Evolutionary conservation across 2,329 filamentous ascomycete genomes (phyloP), one percentile per base, ranked within the genome.

Genomic region (Verticillium longisporum): DNA sequence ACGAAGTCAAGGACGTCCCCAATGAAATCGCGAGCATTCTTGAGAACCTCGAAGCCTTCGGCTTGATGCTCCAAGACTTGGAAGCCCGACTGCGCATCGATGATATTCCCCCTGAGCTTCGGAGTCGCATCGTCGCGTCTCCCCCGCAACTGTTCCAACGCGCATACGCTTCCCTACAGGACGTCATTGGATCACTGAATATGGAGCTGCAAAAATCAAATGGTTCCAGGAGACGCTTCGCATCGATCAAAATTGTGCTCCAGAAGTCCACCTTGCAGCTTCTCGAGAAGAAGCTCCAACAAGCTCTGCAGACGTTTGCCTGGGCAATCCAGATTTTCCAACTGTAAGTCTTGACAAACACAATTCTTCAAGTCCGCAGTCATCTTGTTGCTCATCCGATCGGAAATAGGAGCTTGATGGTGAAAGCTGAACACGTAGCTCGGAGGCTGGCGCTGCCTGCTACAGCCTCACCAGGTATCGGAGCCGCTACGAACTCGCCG

Each of bases 1-100:
- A 61, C 33, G 61, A 64, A 18, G 57, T 61, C 37, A 56, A 61
- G 14, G 61, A 64, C 3, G 37, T 58, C 11, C 61, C 60, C 3
- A 55, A 59, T 31, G 56, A 56, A 18, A 59, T 61, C 21, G 18
- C 21, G 1, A 58, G 36, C 0, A 26, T 60, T 3, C 11, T 63
- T 7, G 32, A n/a, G 14, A 50, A 55, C 3, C 50, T 63, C 6
- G 60, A 62, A 2, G 14, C 60, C 0, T n/a, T 59, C 6, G 45
- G 33, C 2, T 14, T 58, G 1, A 21, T 60, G 1, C 37, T 63
- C 1, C 36, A 45, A 1, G 50, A 41, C 26, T 26, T 63, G 14
- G 56, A 58, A 4, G 21, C 10, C 6, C 18, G 21, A 21, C 6
- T 50, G 15, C 18, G 11, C 9, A n/a, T 6, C 18, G 41, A 50